A percentile compares a stretch with the other conserved stretches of the same genome.
These are phyloP conservation scores for Lonicera japonica DNA, from an alignment of 129 eudicot genomes.

Conservation along the genomic window DNA sequence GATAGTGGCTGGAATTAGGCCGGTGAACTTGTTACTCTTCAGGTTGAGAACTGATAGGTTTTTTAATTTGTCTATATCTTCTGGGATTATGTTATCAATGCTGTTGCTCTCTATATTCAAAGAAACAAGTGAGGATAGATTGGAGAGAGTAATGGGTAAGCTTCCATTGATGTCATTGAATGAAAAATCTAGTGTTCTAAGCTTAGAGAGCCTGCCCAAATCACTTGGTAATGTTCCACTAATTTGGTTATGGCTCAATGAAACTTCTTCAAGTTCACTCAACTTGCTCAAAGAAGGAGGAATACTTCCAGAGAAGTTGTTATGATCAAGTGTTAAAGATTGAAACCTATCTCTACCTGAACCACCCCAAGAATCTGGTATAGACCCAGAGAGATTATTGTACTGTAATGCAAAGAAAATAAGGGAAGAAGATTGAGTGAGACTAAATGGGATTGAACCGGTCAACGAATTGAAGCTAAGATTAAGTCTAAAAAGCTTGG, in stretches of 20 bases:
- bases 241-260: slow-evolving; percentile 50
- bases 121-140: slow-evolving; percentile 31
- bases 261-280: slow-evolving; percentile 41
- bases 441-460: slow-evolving; percentile 47
- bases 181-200: slow-evolving; percentile 56
- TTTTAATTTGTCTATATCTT: slow-evolving; percentile 10
- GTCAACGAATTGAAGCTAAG: slow-evolving; percentile 64
- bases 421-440: slow-evolving; percentile 47
- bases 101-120: slow-evolving; percentile 29
- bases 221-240: slow-evolving; percentile 58
- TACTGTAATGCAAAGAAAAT: slow-evolving; percentile 48
- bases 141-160: slow-evolving; percentile 46
- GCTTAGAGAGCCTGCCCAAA: slow-evolving; percentile 42
- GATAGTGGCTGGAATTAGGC: slow-evolving; percentile 23
- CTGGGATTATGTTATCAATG: slow-evolving; percentile 15
- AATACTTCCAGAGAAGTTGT: slow-evolving; percentile 50
- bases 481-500: slow-evolving; percentile 55
- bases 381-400: slow-evolving; percentile 60
- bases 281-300: slow-evolving; percentile 45
- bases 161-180: slow-evolving; percentile 54
- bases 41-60: slow-evolving; percentile 36
- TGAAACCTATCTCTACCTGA: slow-evolving; percentile 9
- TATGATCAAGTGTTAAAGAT: slow-evolving; percentile 63
- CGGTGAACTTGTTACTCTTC: slow-evolving; percentile 25
- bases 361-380: slow-evolving; percentile 36